Evolutionary conservation across 768 basidiomycete species (phyloP).

Genomic region (Crepidotus variabilis): DNA sequence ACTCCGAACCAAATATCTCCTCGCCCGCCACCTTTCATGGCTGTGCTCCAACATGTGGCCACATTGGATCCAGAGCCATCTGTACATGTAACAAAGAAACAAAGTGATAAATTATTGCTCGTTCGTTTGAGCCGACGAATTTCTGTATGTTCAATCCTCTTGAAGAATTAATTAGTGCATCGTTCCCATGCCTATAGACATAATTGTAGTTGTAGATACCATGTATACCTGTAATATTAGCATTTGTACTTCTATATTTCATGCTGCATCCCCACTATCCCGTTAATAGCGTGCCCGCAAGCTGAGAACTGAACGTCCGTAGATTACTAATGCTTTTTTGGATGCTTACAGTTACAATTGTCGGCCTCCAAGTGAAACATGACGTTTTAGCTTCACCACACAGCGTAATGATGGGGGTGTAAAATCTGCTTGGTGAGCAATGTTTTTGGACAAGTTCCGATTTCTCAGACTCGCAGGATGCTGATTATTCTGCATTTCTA

Average conservation of each 20-base stretch:
- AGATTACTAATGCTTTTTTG: too few relatives aligned
- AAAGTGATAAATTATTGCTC: neutral
- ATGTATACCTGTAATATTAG: neutral
- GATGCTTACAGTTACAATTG: too few relatives aligned
- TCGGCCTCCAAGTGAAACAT: too few relatives aligned
- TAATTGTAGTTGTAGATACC: neutral
- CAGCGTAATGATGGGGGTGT: too few relatives aligned
- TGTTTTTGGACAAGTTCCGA: too few relatives aligned
- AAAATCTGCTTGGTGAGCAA: too few relatives aligned
- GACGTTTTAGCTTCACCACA: too few relatives aligned
- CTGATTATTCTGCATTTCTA: too few relatives aligned
- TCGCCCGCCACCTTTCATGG: constrained; percentile 63
- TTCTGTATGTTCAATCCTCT: neutral
- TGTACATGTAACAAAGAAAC: neutral
- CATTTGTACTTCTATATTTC: neutral
- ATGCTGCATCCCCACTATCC: too few relatives aligned
- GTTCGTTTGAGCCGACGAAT: neutral
- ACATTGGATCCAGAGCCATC: neutral
- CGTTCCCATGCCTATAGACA: neutral
- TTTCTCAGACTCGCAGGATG: too few relatives aligned
- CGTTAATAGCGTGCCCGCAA: too few relatives aligned
- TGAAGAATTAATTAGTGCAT: neutral
- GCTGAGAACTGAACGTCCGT: too few relatives aligned
- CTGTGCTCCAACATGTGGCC: constrained; percentile 44
- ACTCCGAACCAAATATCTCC: constrained; percentile 44